A percentile compares a stretch with the other conserved stretches of the same genome.
Conservation (phyloP, 2,329 filamentous ascomycete genomes). For the Diplodia corticola region DNA sequence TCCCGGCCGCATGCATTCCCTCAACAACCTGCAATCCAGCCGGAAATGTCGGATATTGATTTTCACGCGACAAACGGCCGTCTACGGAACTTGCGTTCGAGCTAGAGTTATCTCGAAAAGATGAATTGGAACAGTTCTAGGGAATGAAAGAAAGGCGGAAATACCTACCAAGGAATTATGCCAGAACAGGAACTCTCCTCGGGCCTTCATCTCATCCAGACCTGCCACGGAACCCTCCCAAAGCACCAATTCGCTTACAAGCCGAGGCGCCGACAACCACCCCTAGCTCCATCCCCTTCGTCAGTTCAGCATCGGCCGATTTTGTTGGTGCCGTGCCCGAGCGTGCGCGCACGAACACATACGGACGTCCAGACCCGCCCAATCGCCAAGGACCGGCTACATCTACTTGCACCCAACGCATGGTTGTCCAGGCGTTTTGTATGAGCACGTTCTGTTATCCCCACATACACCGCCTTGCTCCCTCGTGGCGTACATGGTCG, state of each 20-base stretch:
- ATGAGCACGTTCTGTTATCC: neutral
- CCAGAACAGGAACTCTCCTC: neutral
- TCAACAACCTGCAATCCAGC: neutral
- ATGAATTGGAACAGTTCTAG: neutral
- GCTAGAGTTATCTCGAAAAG: neutral
- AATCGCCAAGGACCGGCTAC: neutral
- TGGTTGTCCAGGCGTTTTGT: neutral
- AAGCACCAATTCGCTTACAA: neutral
- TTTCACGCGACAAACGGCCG: neutral
- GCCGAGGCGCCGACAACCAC: neutral
- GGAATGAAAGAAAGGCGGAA: neutral
- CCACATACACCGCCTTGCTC: neutral
- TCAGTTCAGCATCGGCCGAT: neutral
- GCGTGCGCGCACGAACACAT: neutral
- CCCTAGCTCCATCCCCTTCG: neutral
- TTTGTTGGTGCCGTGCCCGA: neutral
- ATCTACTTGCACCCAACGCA: neutral
- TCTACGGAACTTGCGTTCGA: too few species aligned
- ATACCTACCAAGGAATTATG: neutral
- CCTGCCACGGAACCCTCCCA: neutral
- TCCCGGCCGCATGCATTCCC: neutral
- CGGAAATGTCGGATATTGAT: neutral
- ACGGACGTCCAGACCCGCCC: neutral
- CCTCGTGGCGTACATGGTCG: neutral
- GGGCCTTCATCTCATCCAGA: neutral